Conservation (phyloP, 1,139 yeast species). For the Magnusiomyces tetraspermus region DNA sequence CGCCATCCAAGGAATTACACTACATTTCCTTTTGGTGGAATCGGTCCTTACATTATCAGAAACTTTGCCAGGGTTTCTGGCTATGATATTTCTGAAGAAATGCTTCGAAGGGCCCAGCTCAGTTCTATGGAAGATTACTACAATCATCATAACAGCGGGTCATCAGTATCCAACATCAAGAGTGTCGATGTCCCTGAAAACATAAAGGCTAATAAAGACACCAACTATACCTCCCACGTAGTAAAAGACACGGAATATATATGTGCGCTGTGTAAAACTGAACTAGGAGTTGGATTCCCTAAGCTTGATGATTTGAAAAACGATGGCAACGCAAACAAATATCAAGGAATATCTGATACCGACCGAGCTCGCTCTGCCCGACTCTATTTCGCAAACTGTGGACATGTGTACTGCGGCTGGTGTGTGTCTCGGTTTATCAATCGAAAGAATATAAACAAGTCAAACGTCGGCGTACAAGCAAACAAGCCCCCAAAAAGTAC, state of each 20-base stretch:
- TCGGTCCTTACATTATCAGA: too few species aligned
- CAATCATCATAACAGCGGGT: not conserved
- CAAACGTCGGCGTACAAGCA: too few species aligned
- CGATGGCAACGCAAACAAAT: constrained; percentile 25
- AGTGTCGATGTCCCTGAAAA: not conserved
- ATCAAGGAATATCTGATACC: constrained; percentile 39
- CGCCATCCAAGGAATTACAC: too few species aligned
- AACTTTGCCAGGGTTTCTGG: too few species aligned
- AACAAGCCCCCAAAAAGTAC: not conserved
- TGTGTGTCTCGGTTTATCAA: constrained; percentile 52
- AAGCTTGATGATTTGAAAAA: constrained; percentile 33
- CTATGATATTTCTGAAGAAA: too few species aligned
- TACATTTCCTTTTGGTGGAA: too few species aligned
- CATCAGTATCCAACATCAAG: not conserved
- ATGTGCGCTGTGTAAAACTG: constrained; percentile 64
- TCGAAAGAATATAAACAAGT: constrained; percentile 10
- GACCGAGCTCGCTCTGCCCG: constrained; percentile 60
- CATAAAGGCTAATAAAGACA: not conserved
- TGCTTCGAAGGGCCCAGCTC: too few species aligned
- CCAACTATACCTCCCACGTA: constrained; percentile 8
- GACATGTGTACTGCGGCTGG: constrained; percentile 81
- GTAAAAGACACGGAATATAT: constrained; percentile 1
- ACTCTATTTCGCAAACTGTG: constrained; percentile 62
- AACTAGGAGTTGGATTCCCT: constrained; percentile 64
- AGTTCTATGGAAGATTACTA: too few species aligned